Evolutionary conservation across 73 alveolate species (phyloP).

Genomic region (Blepharisma japonicum): DNA sequence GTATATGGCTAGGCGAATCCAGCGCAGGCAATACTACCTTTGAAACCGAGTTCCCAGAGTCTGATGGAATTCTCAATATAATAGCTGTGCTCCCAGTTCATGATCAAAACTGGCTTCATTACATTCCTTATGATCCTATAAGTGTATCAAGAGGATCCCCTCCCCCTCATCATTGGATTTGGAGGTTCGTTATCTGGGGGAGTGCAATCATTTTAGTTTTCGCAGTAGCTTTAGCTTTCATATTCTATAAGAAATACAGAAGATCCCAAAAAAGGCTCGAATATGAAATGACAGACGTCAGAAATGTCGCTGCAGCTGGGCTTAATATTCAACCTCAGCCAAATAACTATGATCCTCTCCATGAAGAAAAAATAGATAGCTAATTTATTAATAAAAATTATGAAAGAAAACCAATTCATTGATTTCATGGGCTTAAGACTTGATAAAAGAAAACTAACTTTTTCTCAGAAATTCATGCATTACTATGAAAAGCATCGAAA

Average conservation of each 20-base stretch:
- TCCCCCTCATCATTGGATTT: neutral
- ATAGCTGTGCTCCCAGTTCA: neutral
- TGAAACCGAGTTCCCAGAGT: neutral
- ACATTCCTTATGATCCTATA: neutral
- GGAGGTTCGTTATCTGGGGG: neutral
- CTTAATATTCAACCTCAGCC: too few species aligned
- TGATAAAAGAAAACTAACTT: too few species aligned
- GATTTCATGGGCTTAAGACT: too few species aligned
- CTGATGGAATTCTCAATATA: neutral
- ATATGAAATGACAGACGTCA: neutral
- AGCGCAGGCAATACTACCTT: neutral
- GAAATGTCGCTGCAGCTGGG: neutral
- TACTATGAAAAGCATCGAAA: too few species aligned
- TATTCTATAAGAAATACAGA: neutral
- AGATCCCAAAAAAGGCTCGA: neutral
- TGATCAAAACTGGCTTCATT: neutral
- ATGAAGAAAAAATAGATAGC: too few species aligned
- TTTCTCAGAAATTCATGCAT: too few species aligned
- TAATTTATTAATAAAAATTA: too few species aligned
- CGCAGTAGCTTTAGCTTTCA: neutral
- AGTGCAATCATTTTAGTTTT: neutral
- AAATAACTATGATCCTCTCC: too few species aligned
- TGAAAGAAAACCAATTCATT: too few species aligned
- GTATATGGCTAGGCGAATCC: neutral
- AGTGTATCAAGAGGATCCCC: neutral